Conservation (phyloP, 129 eudicot species). For the Arctium minus region DNA sequence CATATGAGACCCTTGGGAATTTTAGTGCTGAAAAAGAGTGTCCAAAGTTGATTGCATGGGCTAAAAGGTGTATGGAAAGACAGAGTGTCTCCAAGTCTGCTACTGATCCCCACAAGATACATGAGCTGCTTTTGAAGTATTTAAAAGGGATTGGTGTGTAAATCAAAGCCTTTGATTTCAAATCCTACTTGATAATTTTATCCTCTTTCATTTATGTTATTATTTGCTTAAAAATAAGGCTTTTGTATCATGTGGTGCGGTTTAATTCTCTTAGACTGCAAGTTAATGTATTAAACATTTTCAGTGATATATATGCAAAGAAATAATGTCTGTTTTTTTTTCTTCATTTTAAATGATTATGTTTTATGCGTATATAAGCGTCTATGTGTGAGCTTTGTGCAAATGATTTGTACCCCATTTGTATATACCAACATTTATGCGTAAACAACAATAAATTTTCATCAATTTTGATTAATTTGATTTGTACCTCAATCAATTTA, state of each 20-base stretch:
- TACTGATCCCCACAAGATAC: not conserved
- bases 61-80: not conserved
- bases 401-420: not conserved
- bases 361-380: not conserved
- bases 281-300: not conserved
- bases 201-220: not conserved
- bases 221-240: not conserved
- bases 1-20: conserved; percentile 9
- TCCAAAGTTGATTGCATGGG: conserved; percentile 17
- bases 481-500: not conserved
- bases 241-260: not conserved
- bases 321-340: not conserved
- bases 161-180: not conserved
- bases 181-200: not conserved
- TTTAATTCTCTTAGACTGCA: not conserved
- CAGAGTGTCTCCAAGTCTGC: not conserved
- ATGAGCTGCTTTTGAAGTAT: not conserved
- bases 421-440: not conserved
- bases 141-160: not conserved
- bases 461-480: not conserved
- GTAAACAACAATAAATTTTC: not conserved
- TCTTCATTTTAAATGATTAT: no score
- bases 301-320: not conserved
- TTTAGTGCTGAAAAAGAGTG: conserved; percentile 8
- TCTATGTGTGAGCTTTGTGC: not conserved